Percentiles rank a stretch among this genome's conserved stretches.
Evolutionary conservation across 768 basidiomycete species (phyloP).

Genomic region (Tephrocybe sp.): DNA sequence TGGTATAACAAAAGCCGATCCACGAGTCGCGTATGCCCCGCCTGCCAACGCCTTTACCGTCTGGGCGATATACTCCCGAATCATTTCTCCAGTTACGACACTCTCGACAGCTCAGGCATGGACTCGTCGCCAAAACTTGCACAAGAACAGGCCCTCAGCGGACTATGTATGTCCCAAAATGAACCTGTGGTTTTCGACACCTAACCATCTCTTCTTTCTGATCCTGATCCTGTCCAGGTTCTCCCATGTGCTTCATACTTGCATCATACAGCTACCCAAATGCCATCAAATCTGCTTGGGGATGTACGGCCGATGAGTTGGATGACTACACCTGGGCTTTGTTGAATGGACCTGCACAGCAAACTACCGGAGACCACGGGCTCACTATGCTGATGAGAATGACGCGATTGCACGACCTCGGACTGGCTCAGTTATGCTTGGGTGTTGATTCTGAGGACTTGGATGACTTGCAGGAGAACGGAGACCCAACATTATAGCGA

Average conservation of each 20-base stretch:
- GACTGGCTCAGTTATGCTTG: conserved; percentile 63
- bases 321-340: conserved; percentile 62
- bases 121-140: conserved; percentile 36
- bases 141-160: conserved; percentile 71
- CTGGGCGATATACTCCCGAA: conserved; percentile 65
- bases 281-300: conserved; percentile 68
- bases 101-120: conserved; percentile 5
- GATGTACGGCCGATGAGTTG: conserved; percentile 64
- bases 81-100: conserved; percentile 36
- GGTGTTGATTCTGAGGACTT: conserved; percentile 22
- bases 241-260: conserved; percentile 72
- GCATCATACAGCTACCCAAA: conserved; percentile 64
- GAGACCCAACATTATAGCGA: no score
- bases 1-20: conserved; percentile 87
- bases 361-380: conserved; percentile 31
- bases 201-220: background rate
- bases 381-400: conserved; percentile 71
- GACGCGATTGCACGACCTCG: conserved; percentile 73
- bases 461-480: no score
- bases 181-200: background rate
- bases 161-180: conserved; percentile 57
- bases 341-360: conserved; percentile 44
- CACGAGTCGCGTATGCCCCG: conserved; percentile 70
- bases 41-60: conserved; percentile 69
- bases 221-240: conserved; percentile 45